Percentiles rank a stretch among this genome's conserved stretches.
Evolutionary conservation across 208 protist genomes (phyloP).

Genomic region (Leishmania guyanensis): DNA sequence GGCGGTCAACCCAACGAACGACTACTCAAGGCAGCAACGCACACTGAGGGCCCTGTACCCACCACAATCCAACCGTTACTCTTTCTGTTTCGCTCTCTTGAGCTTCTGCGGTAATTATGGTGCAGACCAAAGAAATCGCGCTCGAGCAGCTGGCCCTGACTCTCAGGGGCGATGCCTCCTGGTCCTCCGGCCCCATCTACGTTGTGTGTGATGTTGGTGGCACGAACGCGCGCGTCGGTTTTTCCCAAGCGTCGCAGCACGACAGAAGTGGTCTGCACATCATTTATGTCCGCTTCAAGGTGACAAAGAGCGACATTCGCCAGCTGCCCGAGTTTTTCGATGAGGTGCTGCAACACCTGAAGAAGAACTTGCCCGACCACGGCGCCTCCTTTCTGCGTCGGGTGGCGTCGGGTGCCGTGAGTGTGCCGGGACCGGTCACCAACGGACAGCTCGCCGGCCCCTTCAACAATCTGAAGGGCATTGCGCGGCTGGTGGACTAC

Average conservation of each 20-base stretch:
- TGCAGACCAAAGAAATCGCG: background rate
- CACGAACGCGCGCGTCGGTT: constrained; percentile 74
- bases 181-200: constrained; percentile 44
- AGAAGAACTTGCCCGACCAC: constrained; percentile 20
- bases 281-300: constrained; percentile 51
- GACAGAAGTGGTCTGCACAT: constrained; percentile 25
- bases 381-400: constrained; percentile 34
- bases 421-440: constrained; percentile 62
- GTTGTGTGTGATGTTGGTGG: constrained; percentile 77
- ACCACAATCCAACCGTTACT: background rate
- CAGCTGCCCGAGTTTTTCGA: constrained; percentile 60
- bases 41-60: background rate
- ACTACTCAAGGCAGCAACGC: background rate
- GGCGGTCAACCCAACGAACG: background rate
- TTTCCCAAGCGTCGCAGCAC: constrained; percentile 27
- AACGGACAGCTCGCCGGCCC: constrained; percentile 53
- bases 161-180: constrained; percentile 27
- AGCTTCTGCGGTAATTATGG: background rate
- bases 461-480: constrained; percentile 74
- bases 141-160: constrained; percentile 31
- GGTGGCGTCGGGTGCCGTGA: constrained; percentile 50
- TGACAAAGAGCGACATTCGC: constrained; percentile 44
- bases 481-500: constrained; percentile 49
- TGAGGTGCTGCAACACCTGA: constrained; percentile 38
- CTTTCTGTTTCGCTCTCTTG: background rate